Percentiles rank a stretch among this genome's conserved stretches.
Evolutionary conservation across 2,329 filamentous ascomycete species (phyloP).

Genomic region (Xylariaceae sp.): DNA sequence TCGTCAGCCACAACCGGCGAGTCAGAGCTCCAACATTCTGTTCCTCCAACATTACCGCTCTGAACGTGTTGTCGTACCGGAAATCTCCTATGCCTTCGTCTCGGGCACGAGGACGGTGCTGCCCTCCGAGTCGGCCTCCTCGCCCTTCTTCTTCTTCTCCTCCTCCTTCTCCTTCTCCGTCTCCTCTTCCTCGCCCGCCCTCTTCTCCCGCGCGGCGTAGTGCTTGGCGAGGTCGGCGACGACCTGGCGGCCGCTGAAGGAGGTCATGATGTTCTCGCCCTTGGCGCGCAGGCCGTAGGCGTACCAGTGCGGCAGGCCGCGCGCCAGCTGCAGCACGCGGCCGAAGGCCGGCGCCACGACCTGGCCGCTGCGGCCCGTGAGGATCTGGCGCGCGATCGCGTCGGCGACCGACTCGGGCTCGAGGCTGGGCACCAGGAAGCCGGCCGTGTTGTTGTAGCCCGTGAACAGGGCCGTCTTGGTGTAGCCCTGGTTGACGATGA

Average conservation of each 20-base stretch:
- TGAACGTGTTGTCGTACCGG: no score
- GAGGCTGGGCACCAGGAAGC: slow-evolving; percentile 46
- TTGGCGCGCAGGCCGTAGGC: slow-evolving; percentile 43
- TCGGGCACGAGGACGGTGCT: slow-evolving; percentile 12
- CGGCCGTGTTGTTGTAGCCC: slow-evolving; percentile 42
- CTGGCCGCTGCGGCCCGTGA: slow-evolving; percentile 49
- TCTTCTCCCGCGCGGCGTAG: slow-evolving; percentile 21
- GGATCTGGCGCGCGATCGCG: slow-evolving; percentile 51
- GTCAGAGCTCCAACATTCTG: no score
- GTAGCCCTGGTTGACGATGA: slow-evolving; percentile 58
- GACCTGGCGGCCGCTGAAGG: slow-evolving; percentile 40
- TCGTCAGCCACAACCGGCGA: no score
- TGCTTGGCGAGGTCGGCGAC: slow-evolving; percentile 35
- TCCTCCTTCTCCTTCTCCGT: no score
- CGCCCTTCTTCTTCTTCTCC: no score
- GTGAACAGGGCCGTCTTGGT: slow-evolving; percentile 54
- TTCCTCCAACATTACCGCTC: no score
- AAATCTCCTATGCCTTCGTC: no score
- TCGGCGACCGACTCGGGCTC: slow-evolving; percentile 58
- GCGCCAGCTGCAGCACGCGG: slow-evolving; percentile 32
- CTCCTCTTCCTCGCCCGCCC: background rate
- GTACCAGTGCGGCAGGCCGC: slow-evolving; percentile 56
- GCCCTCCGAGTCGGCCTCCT: slow-evolving; percentile 7
- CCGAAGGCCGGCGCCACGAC: slow-evolving; percentile 45
- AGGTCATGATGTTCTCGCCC: slow-evolving; percentile 32